These are phyloP conservation scores for Luvunga scandens DNA, from an alignment of 345 rosid species.

Conservation along the genomic window DNA sequence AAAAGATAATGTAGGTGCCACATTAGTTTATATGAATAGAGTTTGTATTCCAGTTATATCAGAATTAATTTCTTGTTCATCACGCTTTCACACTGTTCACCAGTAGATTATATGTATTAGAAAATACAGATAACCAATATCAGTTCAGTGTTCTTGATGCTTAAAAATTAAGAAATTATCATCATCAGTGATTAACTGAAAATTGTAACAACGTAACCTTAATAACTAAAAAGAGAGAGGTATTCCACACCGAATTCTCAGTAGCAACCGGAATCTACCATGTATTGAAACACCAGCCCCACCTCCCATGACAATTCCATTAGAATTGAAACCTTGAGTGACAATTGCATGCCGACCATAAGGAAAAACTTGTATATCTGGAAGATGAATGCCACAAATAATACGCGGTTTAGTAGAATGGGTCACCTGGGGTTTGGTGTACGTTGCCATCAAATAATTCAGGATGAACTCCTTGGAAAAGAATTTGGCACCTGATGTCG, in stretches of 20 bases:
- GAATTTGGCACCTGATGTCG: constrained; percentile 53
- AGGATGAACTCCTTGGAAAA: constrained; percentile 53
- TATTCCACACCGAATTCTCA: constrained; percentile 58
- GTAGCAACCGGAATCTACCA: constrained; percentile 81
- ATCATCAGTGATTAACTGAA: neutral
- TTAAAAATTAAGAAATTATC: neutral
- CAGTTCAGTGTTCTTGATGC: neutral
- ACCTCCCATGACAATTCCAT: constrained; percentile 91
- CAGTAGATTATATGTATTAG: too few species aligned
- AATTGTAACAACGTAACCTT: neutral
- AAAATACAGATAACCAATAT: neutral
- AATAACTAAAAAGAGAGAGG: neutral
- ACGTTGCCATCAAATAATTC: constrained; percentile 69
- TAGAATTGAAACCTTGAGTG: constrained; percentile 59
- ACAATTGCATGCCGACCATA: neutral
- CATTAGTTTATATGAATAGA: too few species aligned
- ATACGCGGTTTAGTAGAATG: neutral
- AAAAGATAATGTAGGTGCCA: too few species aligned
- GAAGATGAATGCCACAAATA: neutral
- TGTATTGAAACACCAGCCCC: constrained; percentile 77
- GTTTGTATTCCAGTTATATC: neutral
- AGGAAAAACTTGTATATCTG: neutral
- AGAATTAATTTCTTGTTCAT: neutral
- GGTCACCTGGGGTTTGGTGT: constrained; percentile 64
- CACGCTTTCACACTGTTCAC: neutral